Base-by-base conservation (phyloP, 202 grass and related monocot species). In the Dendrocalamus latiflorus region DNA sequence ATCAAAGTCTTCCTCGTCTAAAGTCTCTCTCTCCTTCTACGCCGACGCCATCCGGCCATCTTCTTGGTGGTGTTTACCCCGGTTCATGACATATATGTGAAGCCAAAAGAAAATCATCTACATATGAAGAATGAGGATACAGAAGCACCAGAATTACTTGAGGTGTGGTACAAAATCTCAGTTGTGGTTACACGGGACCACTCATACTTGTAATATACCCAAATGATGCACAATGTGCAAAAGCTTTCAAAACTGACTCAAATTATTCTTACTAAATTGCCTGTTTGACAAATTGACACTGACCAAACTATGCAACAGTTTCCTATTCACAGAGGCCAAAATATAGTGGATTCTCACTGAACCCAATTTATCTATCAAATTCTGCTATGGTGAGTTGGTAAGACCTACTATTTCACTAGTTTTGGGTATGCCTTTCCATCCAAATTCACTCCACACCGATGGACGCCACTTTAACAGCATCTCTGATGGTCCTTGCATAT, bases 31-130 rank as follows among this genome's bases (percentile, higher is more conserved):
- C n/a, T n/a, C n/a, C n/a, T n/a, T n/a, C n/a, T n/a, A n/a, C n/a
- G n/a, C n/a, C n/a, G n/a, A n/a, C n/a, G n/a, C n/a, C n/a, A n/a
- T n/a, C n/a, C n/a, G n/a, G n/a, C n/a, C n/a, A n/a, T n/a, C n/a
- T n/a, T n/a, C n/a, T n/a, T n/a, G n/a, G n/a, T n/a, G n/a, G n/a
- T n/a, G n/a, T n/a, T n/a, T n/a, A n/a, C n/a, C n/a, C n/a, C n/a
- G n/a, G n/a, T n/a, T n/a, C n/a, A n/a, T n/a, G n/a, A n/a, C n/a
- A n/a, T n/a, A n/a, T 49, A 45, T 10, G 53, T 28, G 24, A 36
- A 37, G 38, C 67, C 79, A 70, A 71, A 70, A 71, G 53, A 55
- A 71, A 68, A 80, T 42, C n/a, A 79, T 79, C 28, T 7, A 49
- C 41, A 60, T 48, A 71, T 25, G 28, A 72, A 70, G 30, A 72